phyloP scores from a whole-genome alignment of 2,329 filamentous ascomycete genomes.

The Cladosporium sp. region DNA sequence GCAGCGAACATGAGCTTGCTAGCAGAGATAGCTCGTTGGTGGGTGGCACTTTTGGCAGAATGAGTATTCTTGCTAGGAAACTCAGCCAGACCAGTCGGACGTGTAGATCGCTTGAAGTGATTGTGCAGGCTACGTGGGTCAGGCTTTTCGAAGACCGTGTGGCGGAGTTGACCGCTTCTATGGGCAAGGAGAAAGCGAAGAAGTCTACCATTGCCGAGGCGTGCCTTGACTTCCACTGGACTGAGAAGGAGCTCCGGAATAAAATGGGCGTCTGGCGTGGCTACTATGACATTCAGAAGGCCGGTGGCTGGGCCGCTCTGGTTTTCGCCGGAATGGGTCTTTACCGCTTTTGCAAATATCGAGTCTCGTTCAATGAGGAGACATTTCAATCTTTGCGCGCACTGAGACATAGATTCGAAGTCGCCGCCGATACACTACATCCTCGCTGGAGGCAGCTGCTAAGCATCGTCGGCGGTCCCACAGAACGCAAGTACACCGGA shows the following conservation, averaged over 20 bases:
- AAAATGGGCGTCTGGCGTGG: conserved; percentile 52
- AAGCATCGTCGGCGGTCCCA: conserved; percentile 41
- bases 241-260: conserved; percentile 55
- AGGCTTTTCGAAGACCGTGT: conserved; percentile 52
- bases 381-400: conserved; percentile 45
- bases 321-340: conserved; percentile 56
- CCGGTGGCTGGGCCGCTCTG: conserved; percentile 52
- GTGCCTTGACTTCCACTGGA: conserved; percentile 51
- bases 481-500: conserved; percentile 39
- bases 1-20: conserved; percentile 19
- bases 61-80: conserved; percentile 41
- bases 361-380: conserved; percentile 49
- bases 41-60: conserved; percentile 34
- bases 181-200: conserved; percentile 40
- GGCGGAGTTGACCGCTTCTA: conserved; percentile 32
- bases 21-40: conserved; percentile 18
- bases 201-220: conserved; percentile 51
- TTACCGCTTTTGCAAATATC: conserved; percentile 54
- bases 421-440: conserved; percentile 29
- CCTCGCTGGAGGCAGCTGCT: conserved; percentile 47
- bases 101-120: conserved; percentile 54
- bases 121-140: conserved; percentile 54
- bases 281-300: conserved; percentile 55
- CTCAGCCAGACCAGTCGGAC: conserved; percentile 49
- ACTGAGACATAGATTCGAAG: conserved; percentile 42